These are phyloP conservation scores for Diaporthe sp. DNA, from an alignment of 2,329 filamentous ascomycete genomes.

Conservation along the genomic window DNA sequence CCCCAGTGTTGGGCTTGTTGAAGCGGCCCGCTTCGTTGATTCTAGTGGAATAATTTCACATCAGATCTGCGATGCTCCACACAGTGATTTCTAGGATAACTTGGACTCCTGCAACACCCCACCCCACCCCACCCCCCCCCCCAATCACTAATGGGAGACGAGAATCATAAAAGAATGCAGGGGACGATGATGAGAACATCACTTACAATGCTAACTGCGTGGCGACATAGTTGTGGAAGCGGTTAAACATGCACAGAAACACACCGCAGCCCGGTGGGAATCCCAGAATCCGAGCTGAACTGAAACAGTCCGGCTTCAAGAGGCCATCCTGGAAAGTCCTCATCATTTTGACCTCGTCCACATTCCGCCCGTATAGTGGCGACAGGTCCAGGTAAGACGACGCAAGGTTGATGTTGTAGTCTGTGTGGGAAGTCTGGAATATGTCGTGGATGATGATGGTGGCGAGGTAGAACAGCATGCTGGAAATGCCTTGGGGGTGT, in stretches of 20 bases:
- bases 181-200: background rate
- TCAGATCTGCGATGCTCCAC: conserved; percentile 63
- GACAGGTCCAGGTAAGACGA: conserved; percentile 83
- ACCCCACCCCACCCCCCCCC: too few relatives aligned
- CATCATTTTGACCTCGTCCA: conserved; percentile 58
- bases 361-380: conserved; percentile 79
- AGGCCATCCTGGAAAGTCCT: conserved; percentile 66
- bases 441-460: conserved; percentile 75
- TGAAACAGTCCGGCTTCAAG: conserved; percentile 79
- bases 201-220: conserved; percentile 29
- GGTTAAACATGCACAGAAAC: conserved; percentile 77
- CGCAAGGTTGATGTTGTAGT: conserved; percentile 74
- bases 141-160: background rate
- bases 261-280: conserved; percentile 79
- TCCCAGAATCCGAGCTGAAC: conserved; percentile 73
- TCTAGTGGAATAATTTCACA: conserved; percentile 48
- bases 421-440: conserved; percentile 74
- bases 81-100: background rate
- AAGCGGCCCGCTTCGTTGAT: conserved; percentile 79
- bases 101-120: background rate
- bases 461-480: conserved; percentile 81
- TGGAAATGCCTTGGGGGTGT: conserved; percentile 69
- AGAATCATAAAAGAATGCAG: background rate
- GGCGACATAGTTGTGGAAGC: conserved; percentile 78
- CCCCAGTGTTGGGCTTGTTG: conserved; percentile 53